phyloP scores from a whole-genome alignment of 805 yeast genomes.

The Schizosaccharomyces octosporus region DNA sequence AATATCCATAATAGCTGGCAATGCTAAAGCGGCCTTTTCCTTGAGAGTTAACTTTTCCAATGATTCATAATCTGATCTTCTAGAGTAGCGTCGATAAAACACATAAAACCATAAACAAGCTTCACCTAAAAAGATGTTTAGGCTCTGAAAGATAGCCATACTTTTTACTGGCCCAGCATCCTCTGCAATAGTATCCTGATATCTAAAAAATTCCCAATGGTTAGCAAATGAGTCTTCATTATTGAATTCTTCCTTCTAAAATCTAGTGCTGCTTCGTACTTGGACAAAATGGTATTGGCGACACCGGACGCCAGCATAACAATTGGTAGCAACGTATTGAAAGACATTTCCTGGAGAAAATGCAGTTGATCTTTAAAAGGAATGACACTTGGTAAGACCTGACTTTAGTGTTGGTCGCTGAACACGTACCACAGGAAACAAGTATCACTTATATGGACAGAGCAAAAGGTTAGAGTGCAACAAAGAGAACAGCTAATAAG shows the following conservation, averaged over 20 bases:
- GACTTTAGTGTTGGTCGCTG: too few relatives aligned
- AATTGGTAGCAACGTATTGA: constrained; percentile 12
- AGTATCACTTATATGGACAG: too few relatives aligned
- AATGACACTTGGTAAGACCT: too few relatives aligned
- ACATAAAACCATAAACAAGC: constrained; percentile 3
- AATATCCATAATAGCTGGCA: constrained; percentile 51
- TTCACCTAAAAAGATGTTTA: constrained; percentile 1
- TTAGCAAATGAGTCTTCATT: background rate
- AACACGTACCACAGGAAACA: too few relatives aligned
- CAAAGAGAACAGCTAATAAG: too few relatives aligned
- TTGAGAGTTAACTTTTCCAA: constrained; percentile 6
- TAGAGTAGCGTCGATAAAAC: constrained; percentile 1
- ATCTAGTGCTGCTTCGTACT: constrained; percentile 53
- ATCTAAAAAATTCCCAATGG: constrained; percentile 30
- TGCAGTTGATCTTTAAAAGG: too few relatives aligned
- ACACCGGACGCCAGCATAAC: constrained; percentile 50
- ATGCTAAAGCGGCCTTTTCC: constrained; percentile 19
- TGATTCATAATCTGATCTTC: background rate
- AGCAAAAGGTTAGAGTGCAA: too few relatives aligned
- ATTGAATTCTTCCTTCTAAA: constrained; percentile 23
- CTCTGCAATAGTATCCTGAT: constrained; percentile 29
- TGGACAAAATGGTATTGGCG: constrained; percentile 47
- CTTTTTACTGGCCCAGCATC: constrained; percentile 26
- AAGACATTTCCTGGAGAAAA: background rate
- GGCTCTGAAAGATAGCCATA: background rate